Percentiles rank a stretch among this genome's conserved stretches.
Conservation (phyloP, 495 filamentous ascomycete species). For the Penicillium fimorum region DNA sequence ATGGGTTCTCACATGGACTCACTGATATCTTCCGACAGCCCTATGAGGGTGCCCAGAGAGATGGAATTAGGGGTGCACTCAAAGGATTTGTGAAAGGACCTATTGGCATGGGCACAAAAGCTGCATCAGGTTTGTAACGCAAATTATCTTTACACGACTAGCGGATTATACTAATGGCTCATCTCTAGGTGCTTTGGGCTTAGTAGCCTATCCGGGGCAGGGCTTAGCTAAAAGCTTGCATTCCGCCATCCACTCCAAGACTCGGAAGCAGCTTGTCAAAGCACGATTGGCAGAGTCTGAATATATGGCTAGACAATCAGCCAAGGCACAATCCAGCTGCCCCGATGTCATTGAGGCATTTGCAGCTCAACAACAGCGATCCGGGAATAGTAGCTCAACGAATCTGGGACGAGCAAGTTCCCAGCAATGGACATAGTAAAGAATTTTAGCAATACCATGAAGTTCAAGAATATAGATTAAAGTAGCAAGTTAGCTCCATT, state of each 20-base stretch:
- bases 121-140: conserved; percentile 27
- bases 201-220: conserved; percentile 18
- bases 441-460: background rate
- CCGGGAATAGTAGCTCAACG: background rate
- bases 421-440: background rate
- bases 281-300: conserved; percentile 8
- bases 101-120: conserved; percentile 69
- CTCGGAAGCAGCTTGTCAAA: conserved; percentile 9
- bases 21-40: conserved; percentile 69
- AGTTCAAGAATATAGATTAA: background rate
- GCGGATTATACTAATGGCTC: background rate
- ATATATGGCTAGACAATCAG: conserved; percentile 11
- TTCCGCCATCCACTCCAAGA: conserved; percentile 14
- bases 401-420: background rate
- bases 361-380: conserved; percentile 1
- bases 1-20: conserved; percentile 72
- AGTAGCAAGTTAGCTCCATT: background rate
- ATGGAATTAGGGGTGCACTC: conserved; percentile 58
- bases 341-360: conserved; percentile 4
- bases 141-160: background rate
- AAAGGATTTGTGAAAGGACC: conserved; percentile 73
- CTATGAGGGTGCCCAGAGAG: conserved; percentile 56
- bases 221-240: conserved; percentile 17
- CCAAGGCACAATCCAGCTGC: conserved; percentile 1
- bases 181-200: conserved; percentile 9